phyloP scores from a whole-genome alignment of 108 stramenopile genomes.

The Mediolabrus comicus region DNA sequence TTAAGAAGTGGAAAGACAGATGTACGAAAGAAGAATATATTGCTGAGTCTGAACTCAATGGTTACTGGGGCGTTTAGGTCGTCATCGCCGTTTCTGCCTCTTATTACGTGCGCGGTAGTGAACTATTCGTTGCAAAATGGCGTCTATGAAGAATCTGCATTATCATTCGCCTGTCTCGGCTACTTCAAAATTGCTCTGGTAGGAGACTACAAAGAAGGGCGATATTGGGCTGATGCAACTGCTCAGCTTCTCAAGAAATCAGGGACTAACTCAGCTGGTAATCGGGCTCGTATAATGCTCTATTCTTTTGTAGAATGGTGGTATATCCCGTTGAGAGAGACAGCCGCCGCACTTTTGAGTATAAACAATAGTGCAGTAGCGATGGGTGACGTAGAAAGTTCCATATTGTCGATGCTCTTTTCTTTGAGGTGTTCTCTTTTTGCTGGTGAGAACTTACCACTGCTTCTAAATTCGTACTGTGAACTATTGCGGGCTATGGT shows the following conservation, averaged over 20 bases:
- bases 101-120: constrained; percentile 9
- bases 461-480: background rate
- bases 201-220: constrained; percentile 1
- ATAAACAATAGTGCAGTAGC: background rate
- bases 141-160: constrained; percentile 1
- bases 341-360: background rate
- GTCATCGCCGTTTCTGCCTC: constrained; percentile 3
- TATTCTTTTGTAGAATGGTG: background rate
- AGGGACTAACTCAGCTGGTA: background rate
- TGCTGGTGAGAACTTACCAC: constrained; percentile 13
- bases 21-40: background rate
- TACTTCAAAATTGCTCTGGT: background rate
- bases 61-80: background rate
- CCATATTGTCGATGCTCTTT: constrained; percentile 3
- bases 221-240: constrained; percentile 3
- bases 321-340: background rate
- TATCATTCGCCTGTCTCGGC: background rate
- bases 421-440: constrained; percentile 2
- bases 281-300: background rate
- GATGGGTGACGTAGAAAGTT: constrained; percentile 6
- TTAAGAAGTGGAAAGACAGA: background rate
- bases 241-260: background rate
- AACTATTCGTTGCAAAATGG: constrained; percentile 10
- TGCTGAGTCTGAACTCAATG: background rate
- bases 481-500: background rate